phyloP scores from a whole-genome alignment of 306 rosid species.

The Casuarina glauca region DNA sequence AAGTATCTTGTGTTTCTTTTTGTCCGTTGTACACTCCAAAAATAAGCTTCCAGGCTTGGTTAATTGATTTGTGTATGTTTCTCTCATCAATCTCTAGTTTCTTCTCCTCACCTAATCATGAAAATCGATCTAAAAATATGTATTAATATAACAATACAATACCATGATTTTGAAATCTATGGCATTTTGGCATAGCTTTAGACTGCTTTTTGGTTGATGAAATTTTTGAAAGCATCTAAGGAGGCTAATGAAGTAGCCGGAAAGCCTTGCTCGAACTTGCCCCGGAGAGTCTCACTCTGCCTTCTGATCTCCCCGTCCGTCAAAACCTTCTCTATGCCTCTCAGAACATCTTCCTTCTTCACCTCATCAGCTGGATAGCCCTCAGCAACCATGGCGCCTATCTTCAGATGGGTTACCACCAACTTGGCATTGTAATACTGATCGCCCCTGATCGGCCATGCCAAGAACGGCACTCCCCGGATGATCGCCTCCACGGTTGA shows the following conservation, averaged over 20 bases:
- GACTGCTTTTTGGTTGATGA: neutral
- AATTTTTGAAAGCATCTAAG: slow-evolving; percentile 44
- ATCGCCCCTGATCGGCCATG: slow-evolving; percentile 71
- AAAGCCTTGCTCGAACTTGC: slow-evolving; percentile 47
- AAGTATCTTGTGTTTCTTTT: neutral
- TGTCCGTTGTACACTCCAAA: neutral
- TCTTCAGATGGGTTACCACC: slow-evolving; percentile 44
- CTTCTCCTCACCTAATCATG: neutral
- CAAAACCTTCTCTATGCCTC: slow-evolving; percentile 50
- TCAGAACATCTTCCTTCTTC: slow-evolving; percentile 33
- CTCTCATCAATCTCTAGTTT: neutral
- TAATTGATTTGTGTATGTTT: slow-evolving; percentile 2
- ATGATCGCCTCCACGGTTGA: slow-evolving; percentile 62
- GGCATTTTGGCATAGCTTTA: too few relatives aligned
- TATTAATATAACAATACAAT: neutral
- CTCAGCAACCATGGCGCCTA: slow-evolving; percentile 40
- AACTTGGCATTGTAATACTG: slow-evolving; percentile 49
- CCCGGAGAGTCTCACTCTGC: slow-evolving; percentile 36
- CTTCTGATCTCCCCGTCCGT: slow-evolving; percentile 29
- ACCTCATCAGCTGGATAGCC: slow-evolving; percentile 32
- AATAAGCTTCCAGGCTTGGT: slow-evolving; percentile 33
- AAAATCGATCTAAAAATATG: neutral
- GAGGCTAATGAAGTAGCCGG: slow-evolving; percentile 47
- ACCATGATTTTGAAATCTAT: too few relatives aligned
- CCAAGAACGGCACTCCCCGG: slow-evolving; percentile 63